Percentiles rank a stretch among this genome's conserved stretches.
phyloP scores from a whole-genome alignment of 805 yeast genomes.

The Wickerhamiella musiphila region DNA sequence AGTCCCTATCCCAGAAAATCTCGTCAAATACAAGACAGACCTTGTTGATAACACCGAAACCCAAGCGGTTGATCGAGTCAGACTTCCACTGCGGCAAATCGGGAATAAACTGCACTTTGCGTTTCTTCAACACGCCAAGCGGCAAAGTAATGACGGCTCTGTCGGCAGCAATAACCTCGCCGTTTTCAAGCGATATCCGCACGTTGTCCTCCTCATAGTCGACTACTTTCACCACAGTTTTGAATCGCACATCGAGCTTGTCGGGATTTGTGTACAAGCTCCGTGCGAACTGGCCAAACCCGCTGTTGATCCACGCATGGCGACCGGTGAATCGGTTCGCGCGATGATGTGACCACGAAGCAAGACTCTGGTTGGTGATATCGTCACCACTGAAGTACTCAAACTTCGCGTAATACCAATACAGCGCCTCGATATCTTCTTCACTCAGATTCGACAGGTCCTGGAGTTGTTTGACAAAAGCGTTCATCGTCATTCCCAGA shows the following conservation, averaged over 20 bases:
- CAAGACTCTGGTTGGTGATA: slow-evolving; percentile 21
- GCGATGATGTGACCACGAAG: slow-evolving; percentile 27
- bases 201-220: slow-evolving; percentile 23
- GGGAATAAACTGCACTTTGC: slow-evolving; percentile 25
- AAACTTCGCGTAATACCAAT: slow-evolving; percentile 27
- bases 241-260: slow-evolving; percentile 25
- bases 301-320: slow-evolving; percentile 24
- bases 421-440: slow-evolving; percentile 22
- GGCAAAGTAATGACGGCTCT: slow-evolving; percentile 25
- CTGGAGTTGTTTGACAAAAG: slow-evolving; percentile 19
- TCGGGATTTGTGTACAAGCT: slow-evolving; percentile 24
- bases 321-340: slow-evolving; percentile 25
- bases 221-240: slow-evolving; percentile 23
- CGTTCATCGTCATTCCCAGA: slow-evolving; percentile 23
- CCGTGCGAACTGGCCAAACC: slow-evolving; percentile 21
- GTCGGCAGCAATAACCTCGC: slow-evolving; percentile 26
- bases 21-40: slow-evolving; percentile 23
- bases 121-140: slow-evolving; percentile 25
- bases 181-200: slow-evolving; percentile 22
- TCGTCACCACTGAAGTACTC: slow-evolving; percentile 24
- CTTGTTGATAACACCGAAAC: slow-evolving; percentile 26
- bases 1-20: slow-evolving; percentile 24
- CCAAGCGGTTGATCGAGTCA: slow-evolving; percentile 24
- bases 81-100: slow-evolving; percentile 26
- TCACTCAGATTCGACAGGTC: slow-evolving; percentile 20